A percentile compares a stretch with the other conserved stretches of the same genome.
Conservation (phyloP, 768 basidiomycete species). For the Psilocybe tampanensis region DNA sequence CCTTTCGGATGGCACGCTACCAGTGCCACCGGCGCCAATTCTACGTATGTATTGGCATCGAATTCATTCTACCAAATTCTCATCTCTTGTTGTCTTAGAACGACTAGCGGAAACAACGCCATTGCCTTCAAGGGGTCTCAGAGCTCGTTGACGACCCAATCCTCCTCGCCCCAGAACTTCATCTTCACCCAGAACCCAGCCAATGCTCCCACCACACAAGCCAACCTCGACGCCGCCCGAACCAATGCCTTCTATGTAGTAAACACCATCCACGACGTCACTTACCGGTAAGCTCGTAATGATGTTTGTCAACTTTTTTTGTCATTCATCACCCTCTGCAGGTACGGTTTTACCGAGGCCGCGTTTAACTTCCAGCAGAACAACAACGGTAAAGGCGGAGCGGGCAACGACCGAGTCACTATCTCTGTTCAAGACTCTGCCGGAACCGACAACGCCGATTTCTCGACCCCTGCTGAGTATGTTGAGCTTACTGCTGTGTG, state of each 20-base stretch:
- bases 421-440: conserved; percentile 54
- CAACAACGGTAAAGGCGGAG: conserved; percentile 59
- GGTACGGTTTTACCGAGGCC: conserved; percentile 54
- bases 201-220: conserved; percentile 35
- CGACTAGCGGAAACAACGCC: conserved; percentile 35
- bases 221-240: conserved; percentile 52
- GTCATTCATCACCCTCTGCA: not conserved
- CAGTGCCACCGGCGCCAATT: conserved; percentile 1
- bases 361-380: conserved; percentile 54
- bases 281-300: conserved; percentile 16
- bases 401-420: conserved; percentile 55
- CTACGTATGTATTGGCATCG: not conserved
- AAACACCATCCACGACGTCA: conserved; percentile 57
- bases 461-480: conserved; percentile 6
- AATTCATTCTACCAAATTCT: not conserved
- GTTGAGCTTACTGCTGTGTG: not conserved
- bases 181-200: conserved; percentile 34
- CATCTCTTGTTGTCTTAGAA: not conserved
- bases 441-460: conserved; percentile 45
- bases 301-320: not conserved
- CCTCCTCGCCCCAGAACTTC: conserved; percentile 39
- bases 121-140: conserved; percentile 29
- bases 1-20: conserved; percentile 51
- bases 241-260: conserved; percentile 59
- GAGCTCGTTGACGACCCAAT: conserved; percentile 36